phyloP scores from a whole-genome alignment of 352 stramenopile genomes.

The Pythium aquatile region DNA sequence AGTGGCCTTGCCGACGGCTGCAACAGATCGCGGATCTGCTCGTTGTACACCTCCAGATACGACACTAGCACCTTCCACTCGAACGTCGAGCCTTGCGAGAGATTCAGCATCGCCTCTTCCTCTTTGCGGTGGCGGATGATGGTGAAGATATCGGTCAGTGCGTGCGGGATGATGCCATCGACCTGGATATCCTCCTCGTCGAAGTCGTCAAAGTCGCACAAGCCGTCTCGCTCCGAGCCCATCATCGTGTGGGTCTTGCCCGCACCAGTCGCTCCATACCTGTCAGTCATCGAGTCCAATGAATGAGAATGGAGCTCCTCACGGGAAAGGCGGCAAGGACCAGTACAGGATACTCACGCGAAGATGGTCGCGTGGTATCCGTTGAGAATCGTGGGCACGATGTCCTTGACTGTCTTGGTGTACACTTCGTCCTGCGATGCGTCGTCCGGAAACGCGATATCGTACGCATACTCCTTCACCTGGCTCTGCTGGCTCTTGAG shows the following conservation, averaged over 20 bases:
- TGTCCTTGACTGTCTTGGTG: slow-evolving; percentile 54
- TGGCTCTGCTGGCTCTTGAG: slow-evolving; percentile 56
- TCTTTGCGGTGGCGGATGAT: slow-evolving; percentile 64
- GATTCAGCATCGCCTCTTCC: slow-evolving; percentile 44
- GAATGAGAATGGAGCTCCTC: neutral
- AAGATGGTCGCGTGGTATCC: slow-evolving; percentile 85
- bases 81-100: slow-evolving; percentile 44
- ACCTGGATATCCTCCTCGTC: slow-evolving; percentile 41
- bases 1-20: slow-evolving; percentile 42
- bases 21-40: slow-evolving; percentile 89
- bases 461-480: slow-evolving; percentile 58
- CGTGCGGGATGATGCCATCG: slow-evolving; percentile 86
- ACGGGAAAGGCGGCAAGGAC: neutral
- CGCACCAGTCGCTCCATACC: slow-evolving; percentile 56
- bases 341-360: slow-evolving; percentile 32
- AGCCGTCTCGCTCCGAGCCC: slow-evolving; percentile 57
- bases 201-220: slow-evolving; percentile 41
- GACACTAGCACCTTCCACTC: slow-evolving; percentile 82
- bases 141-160: slow-evolving; percentile 55
- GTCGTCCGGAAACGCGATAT: slow-evolving; percentile 52
- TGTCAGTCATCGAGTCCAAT: neutral
- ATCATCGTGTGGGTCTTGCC: slow-evolving; percentile 80
- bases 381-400: slow-evolving; percentile 64
- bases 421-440: slow-evolving; percentile 57
- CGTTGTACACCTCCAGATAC: slow-evolving; percentile 94